These are phyloP conservation scores for Cercospora zeae-maydis DNA, from an alignment of 2,329 filamentous ascomycete species.

Conservation along the genomic window DNA sequence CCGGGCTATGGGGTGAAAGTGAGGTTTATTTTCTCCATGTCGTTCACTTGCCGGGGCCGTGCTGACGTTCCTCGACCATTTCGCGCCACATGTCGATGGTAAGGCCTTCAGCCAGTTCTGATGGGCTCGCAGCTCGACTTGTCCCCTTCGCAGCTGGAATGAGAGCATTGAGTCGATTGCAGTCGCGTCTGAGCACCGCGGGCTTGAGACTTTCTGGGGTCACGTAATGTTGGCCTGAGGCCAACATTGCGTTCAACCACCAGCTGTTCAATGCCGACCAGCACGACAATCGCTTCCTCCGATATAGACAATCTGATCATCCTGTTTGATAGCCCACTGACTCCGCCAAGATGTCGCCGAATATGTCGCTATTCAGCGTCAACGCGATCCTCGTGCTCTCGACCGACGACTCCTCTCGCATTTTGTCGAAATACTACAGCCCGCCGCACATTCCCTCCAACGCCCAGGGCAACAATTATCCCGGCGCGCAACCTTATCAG, in stretches of 20 bases:
- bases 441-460: slow-evolving; percentile 57
- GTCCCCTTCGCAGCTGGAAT: slow-evolving; percentile 20
- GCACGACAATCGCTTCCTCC: neutral
- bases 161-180: slow-evolving; percentile 16
- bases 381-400: slow-evolving; percentile 53
- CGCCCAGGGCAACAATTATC: slow-evolving; percentile 56
- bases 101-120: slow-evolving; percentile 27
- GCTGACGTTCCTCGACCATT: neutral
- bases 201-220: neutral
- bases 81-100: neutral
- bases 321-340: neutral
- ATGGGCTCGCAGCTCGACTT: slow-evolving; percentile 27
- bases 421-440: slow-evolving; percentile 91
- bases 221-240: slow-evolving; percentile 1
- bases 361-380: slow-evolving; percentile 54
- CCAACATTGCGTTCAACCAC: neutral
- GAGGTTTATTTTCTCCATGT: neutral
- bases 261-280: slow-evolving; percentile 15
- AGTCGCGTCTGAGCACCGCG: neutral
- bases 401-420: slow-evolving; percentile 82
- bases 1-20: slow-evolving; percentile 1
- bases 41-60: neutral
- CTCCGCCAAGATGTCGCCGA: slow-evolving; percentile 46
- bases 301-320: neutral
- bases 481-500: slow-evolving; percentile 73